phyloP scores from a whole-genome alignment of 75 land plant genomes.

The Sequoia sempervirens region DNA sequence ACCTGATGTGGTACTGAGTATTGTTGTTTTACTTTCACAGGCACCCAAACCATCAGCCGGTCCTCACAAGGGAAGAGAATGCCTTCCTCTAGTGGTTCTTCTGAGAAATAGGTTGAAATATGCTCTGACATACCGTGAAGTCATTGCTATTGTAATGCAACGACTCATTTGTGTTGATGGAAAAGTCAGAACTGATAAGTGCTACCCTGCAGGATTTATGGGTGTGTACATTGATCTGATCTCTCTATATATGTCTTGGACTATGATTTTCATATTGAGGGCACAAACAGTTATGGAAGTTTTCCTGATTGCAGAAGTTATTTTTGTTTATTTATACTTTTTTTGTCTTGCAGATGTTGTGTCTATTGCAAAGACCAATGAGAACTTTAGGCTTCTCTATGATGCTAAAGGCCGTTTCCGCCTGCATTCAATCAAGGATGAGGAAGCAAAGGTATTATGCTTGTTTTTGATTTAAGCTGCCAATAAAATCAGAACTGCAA shows the following conservation, averaged over 20 bases:
- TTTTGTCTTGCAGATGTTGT: constrained; percentile 45
- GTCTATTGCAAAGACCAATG: constrained; percentile 56
- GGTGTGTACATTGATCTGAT: constrained; percentile 36
- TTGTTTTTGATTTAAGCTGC: background rate
- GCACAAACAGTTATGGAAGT: background rate
- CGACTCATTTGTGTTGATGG: constrained; percentile 74
- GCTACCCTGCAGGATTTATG: constrained; percentile 90
- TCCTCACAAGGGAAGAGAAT: constrained; percentile 87
- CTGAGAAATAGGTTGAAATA: constrained; percentile 77
- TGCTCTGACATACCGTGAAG: constrained; percentile 88
- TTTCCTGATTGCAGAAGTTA: background rate
- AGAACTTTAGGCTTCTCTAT: constrained; percentile 65
- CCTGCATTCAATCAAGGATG: constrained; percentile 50
- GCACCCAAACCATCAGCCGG: constrained; percentile 93
- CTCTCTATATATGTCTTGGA: no score
- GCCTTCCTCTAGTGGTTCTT: constrained; percentile 79
- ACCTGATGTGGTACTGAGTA: background rate
- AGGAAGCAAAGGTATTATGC: constrained; percentile 51
- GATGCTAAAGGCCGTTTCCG: constrained; percentile 66
- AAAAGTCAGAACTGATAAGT: constrained; percentile 86
- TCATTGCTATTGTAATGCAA: constrained; percentile 81
- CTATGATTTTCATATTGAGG: background rate
- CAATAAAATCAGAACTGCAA: background rate
- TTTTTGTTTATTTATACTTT: background rate
- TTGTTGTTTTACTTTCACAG: constrained; percentile 16